phyloP scores from a whole-genome alignment of 345 rosid genomes.

The Acer yangbiense region DNA sequence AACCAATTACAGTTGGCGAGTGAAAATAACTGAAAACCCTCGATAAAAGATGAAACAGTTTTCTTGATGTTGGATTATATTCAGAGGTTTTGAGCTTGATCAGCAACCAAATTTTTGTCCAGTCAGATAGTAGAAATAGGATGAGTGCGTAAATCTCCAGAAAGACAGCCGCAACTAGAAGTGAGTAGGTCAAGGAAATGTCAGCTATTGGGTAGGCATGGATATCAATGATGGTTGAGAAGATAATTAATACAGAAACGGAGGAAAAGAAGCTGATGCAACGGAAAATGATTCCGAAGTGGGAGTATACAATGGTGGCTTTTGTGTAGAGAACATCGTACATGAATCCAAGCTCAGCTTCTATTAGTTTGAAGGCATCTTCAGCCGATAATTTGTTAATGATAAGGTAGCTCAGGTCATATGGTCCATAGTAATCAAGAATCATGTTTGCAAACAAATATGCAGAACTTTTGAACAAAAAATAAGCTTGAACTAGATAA shows the following conservation, averaged over 20 bases:
- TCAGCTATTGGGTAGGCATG: neutral
- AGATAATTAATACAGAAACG: conserved; percentile 20
- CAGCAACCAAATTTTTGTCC: conserved; percentile 12
- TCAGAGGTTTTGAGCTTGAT: neutral
- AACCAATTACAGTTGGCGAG: no score
- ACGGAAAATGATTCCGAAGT: conserved; percentile 28
- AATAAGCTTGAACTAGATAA: neutral
- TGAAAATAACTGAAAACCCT: no score
- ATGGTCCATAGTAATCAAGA: conserved; percentile 19
- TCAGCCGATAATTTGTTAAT: neutral
- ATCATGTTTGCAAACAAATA: conserved; percentile 6
- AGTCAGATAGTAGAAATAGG: conserved; percentile 8
- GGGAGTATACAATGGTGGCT: conserved; percentile 24
- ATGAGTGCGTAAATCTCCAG: conserved; percentile 22
- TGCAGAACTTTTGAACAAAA: neutral
- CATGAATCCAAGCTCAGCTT: conserved; percentile 44
- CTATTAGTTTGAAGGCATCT: conserved; percentile 39
- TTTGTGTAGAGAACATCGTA: conserved; percentile 54
- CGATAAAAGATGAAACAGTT: no score
- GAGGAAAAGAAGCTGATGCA: conserved; percentile 16
- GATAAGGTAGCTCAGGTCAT: neutral
- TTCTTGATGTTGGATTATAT: no score
- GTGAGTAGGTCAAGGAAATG: conserved; percentile 14
- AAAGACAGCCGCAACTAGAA: conserved; percentile 22
- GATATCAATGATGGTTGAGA: neutral